Evolutionary conservation across 2,329 filamentous ascomycete species (phyloP), one percentile per base, ranked within the genome.

Genomic region (Xylariaceae sp.): DNA sequence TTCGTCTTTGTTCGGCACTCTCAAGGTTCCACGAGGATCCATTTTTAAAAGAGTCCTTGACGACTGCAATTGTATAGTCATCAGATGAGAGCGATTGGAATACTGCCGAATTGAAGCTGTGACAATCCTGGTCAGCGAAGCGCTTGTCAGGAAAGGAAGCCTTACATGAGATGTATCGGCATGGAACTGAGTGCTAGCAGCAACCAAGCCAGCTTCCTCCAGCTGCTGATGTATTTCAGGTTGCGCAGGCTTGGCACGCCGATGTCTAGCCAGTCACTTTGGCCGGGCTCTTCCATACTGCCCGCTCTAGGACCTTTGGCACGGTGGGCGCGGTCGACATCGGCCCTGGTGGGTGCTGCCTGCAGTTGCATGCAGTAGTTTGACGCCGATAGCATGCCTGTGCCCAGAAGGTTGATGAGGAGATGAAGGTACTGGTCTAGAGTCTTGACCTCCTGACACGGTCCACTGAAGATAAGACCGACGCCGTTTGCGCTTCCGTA

Each of bases 71-170:
- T 1, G 34, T 49, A 13, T 53, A 53, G 37, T 47, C 40, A 15
- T 46, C 51, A 13, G 48, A 53, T 9, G 43, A 45, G 4, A 49
- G 39, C 3, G 48, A 39, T 18, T 51, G 41, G n/a, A 53, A 51
- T 13, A 53, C 44, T 2, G 46, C 50, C n/a, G 46, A 53, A 37
- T 51, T 49, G 38, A 39, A 51, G 19, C 45, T 52, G 24, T 4
- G 4, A 31, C 17, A 13, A 24, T 9, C 2, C 12, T 15, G n/a
- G 11, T 44, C 17, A 47, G 47, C 12, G 3, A 30, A 8, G 3
- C 32, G 39, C 8, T 19, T 32, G 7, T 12, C 9, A 13, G 18
- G 13, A n/a, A 19, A 4, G 1, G 16, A 8, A 32, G 28, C 13
- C 44, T 45, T 30, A 50, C 50, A 50, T 37, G 15, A 51, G 47